Evolutionary conservation across 352 stramenopile genomes (phyloP), one percentile per base, ranked within the genome.

Genomic region (Phytophthora pistaciae): DNA sequence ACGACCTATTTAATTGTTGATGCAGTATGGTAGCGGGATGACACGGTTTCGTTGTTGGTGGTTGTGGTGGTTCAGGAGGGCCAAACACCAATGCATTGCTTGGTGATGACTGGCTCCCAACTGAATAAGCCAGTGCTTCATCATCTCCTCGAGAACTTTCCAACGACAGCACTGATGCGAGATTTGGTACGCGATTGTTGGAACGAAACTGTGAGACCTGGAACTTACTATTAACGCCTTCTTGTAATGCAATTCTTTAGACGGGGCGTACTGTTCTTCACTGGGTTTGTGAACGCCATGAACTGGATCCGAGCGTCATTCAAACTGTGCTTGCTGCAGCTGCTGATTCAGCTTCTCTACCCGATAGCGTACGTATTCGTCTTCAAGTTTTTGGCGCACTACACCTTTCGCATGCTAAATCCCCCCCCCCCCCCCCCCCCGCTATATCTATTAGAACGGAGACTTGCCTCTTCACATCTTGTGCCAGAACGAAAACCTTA

Each of bases 381-480:
- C 56, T 13, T 49, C 9, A 20, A 49, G 5, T 10, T 53, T 27
- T 53, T 33, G 27, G 27, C 27, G 27, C 27, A 6, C 27, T 29
- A 8, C 6, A 33, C 29, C 29, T 8, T 21, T 29, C 25, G 1
- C 16, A 44, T 53, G 33, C 25, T 46, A 7, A 21, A 14, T 18
- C 25, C 10, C n/a, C n/a, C n/a, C n/a, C n/a, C n/a, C n/a, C n/a
- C n/a, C n/a, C n/a, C n/a, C n/a, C n/a, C 25, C 10, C 14, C 27
- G 21, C 55, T 56, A 55, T 49, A 1, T 57, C 56, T 44, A 46
- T 25, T 55, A 91, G 81, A 83, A 90, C 36, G 61, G 70, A 1
- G 83, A 92, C 10, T 60, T 92, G 16, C 78, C 84, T 4, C 63
- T 94, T n/a, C 81, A 92, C 66, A 48, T 87, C 9, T 62, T 90